Evolutionary conservation across 306 rosid genomes (phyloP).

Genomic region (Cucurbita argyrosperma): DNA sequence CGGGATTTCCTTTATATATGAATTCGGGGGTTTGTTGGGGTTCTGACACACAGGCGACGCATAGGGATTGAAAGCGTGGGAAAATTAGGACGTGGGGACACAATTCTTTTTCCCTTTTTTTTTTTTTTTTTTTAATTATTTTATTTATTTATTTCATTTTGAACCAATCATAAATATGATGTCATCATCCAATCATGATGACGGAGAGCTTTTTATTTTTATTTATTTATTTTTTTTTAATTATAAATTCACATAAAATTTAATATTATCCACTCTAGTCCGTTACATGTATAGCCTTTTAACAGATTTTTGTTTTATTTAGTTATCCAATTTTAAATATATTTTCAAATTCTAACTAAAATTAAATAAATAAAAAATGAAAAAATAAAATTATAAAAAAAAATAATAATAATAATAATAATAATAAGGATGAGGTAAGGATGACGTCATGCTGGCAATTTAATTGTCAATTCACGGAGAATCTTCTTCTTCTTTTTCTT

Average conservation of each 20-base stretch:
- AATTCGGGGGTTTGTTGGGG: too few relatives aligned
- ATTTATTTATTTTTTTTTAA: too few relatives aligned
- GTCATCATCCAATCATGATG: slow-evolving; percentile 5
- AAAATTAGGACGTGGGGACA: not conserved
- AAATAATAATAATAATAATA: not conserved
- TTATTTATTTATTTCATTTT: not conserved
- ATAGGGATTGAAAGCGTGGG: not conserved
- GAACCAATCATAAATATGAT: not conserved
- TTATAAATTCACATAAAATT: too few relatives aligned
- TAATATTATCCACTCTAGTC: too few relatives aligned
- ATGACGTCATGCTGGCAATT: not conserved
- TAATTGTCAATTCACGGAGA: not conserved
- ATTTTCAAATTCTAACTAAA: too few relatives aligned
- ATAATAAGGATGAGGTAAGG: not conserved
- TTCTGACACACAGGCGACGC: not conserved
- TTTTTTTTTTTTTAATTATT: not conserved
- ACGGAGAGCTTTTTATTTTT: not conserved
- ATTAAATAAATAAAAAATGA: too few relatives aligned
- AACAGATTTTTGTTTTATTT: too few relatives aligned
- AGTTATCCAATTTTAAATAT: too few relatives aligned
- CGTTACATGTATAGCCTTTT: too few relatives aligned
- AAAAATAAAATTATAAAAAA: too few relatives aligned
- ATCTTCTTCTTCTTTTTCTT: not conserved
- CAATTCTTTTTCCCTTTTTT: too few relatives aligned
- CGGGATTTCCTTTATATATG: not conserved